phyloP scores from a whole-genome alignment of 306 rosid genomes.

The Prosopis cineraria region DNA sequence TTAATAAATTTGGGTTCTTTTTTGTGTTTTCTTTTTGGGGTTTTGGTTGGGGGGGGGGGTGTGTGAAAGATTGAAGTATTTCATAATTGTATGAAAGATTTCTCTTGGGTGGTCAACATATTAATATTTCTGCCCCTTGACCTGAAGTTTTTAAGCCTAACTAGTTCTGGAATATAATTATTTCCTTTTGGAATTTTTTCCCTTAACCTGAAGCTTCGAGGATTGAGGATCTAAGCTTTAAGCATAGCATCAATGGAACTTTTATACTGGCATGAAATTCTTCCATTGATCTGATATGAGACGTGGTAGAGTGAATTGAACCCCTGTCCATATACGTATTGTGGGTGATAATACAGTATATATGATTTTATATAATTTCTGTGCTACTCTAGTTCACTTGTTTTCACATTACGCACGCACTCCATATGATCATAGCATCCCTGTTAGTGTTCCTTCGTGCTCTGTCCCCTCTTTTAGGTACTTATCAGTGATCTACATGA shows the following conservation, averaged over 20 bases:
- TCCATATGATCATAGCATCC: neutral
- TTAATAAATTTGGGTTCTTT: neutral
- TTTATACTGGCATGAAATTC: neutral
- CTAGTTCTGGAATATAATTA: neutral
- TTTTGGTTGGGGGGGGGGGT: too few relatives aligned
- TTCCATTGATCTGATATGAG: neutral
- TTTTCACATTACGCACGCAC: neutral
- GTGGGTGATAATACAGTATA: neutral
- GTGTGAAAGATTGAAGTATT: neutral
- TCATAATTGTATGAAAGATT: neutral
- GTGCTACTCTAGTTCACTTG: neutral
- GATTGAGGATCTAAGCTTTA: neutral
- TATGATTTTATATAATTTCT: neutral
- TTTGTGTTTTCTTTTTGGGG: neutral
- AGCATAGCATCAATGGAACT: neutral
- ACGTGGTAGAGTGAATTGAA: neutral
- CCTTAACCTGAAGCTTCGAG: too few relatives aligned
- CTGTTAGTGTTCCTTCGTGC: neutral
- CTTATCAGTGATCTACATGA: constrained; percentile 19
- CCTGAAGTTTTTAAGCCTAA: neutral
- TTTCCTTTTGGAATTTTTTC: neutral
- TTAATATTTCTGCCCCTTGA: neutral
- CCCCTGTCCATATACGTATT: neutral
- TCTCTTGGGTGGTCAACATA: neutral
- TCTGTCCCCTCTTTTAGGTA: neutral